phyloP scores from a whole-genome alignment of 176 grass and related monocot species.

The Zoysia japonica region DNA sequence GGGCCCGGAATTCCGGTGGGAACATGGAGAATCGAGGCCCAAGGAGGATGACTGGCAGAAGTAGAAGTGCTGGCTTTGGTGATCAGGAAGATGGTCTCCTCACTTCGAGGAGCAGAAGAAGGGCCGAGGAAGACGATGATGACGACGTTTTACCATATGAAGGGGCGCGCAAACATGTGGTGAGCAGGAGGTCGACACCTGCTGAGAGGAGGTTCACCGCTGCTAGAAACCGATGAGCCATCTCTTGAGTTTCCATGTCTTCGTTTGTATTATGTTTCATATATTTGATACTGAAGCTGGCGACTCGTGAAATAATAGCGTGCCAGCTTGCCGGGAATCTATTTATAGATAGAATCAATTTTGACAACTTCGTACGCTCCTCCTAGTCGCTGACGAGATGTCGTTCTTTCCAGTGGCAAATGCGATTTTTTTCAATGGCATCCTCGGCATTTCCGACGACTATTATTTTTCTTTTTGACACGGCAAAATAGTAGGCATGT shows the following conservation, averaged over 20 bases:
- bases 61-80: background rate
- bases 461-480: background rate
- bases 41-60: conserved; percentile 1
- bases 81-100: background rate
- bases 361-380: background rate
- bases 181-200: conserved; percentile 27
- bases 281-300: background rate
- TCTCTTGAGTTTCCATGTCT: background rate
- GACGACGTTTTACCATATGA: conserved; percentile 33
- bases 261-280: background rate
- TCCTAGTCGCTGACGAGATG: no score
- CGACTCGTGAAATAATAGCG: background rate
- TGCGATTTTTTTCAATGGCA: background rate
- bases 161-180: conserved; percentile 32
- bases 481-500: background rate
- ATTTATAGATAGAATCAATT: background rate
- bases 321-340: background rate
- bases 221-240: conserved; percentile 12
- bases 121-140: conserved; percentile 21
- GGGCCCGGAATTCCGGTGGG: background rate
- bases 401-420: background rate
- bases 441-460: background rate
- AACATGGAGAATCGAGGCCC: background rate
- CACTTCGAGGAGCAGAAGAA: conserved; percentile 14
- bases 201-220: conserved; percentile 49